A percentile compares a stretch with the other conserved stretches of the same genome.
These are phyloP conservation scores for Hypoxylon rubiginosum DNA, from an alignment of 2,329 filamentous ascomycete genomes.

Conservation along the genomic window DNA sequence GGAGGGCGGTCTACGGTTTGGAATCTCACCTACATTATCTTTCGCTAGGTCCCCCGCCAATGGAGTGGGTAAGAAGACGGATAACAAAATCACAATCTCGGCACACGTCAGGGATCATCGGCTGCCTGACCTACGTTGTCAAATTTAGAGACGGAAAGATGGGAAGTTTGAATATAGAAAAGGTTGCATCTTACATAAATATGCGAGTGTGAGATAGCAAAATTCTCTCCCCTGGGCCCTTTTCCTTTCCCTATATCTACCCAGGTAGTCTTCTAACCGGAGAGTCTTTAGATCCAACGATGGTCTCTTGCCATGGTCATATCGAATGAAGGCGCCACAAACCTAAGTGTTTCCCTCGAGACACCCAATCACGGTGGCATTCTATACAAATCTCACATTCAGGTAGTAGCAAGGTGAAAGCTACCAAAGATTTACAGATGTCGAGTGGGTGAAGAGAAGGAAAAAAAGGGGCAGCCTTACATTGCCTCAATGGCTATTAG, in stretches of 20 bases:
- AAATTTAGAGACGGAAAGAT: neutral
- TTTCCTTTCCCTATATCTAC: neutral
- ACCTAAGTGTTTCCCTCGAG: neutral
- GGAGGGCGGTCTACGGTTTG: neutral
- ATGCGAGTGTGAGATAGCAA: neutral
- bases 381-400: neutral
- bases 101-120: slow-evolving; percentile 25
- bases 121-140: slow-evolving; percentile 6
- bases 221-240: neutral
- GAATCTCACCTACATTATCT: slow-evolving; percentile 10
- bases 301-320: neutral
- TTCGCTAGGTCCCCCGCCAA: slow-evolving; percentile 4
- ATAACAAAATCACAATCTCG: slow-evolving; percentile 16
- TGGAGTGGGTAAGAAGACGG: slow-evolving; percentile 1
- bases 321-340: neutral
- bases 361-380: neutral
- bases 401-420: neutral
- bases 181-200: neutral
- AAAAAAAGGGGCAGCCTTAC: neutral
- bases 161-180: neutral
- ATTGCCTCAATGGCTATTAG: neutral
- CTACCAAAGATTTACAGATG: neutral
- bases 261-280: neutral
- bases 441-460: neutral
- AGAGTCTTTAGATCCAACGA: neutral